phyloP scores from a whole-genome alignment of 2,329 filamentous ascomycete species.

The Neonectria coccinea region DNA sequence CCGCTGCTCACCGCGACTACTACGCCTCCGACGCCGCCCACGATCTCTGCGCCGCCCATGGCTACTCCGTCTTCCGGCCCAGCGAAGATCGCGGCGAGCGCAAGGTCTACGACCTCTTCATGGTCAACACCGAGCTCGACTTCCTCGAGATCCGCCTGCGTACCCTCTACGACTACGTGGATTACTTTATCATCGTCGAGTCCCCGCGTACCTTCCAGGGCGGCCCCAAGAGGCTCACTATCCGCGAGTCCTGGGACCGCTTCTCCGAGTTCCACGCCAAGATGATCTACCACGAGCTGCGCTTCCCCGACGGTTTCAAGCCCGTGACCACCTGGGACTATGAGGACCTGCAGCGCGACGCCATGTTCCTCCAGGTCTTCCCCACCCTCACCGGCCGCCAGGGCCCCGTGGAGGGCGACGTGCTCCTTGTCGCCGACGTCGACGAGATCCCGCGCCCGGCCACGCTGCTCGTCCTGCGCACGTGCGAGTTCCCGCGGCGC shows the following conservation, averaged over 20 bases:
- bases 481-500: slow-evolving; percentile 64
- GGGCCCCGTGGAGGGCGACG: slow-evolving; percentile 62
- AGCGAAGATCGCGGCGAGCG: slow-evolving; percentile 39
- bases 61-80: slow-evolving; percentile 48
- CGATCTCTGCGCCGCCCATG: slow-evolving; percentile 49
- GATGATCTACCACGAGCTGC: slow-evolving; percentile 69
- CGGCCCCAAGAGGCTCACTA: slow-evolving; percentile 63
- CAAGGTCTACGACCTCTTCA: slow-evolving; percentile 65
- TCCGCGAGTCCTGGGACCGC: slow-evolving; percentile 63
- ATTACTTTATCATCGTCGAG: slow-evolving; percentile 75
- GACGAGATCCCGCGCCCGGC: slow-evolving; percentile 69
- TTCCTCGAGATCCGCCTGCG: slow-evolving; percentile 74
- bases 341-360: slow-evolving; percentile 66
- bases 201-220: slow-evolving; percentile 69
- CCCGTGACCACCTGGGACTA: slow-evolving; percentile 59
- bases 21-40: slow-evolving; percentile 47
- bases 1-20: slow-evolving; percentile 37
- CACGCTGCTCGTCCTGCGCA: slow-evolving; percentile 60
- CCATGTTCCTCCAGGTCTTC: slow-evolving; percentile 69
- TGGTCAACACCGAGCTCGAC: slow-evolving; percentile 73
- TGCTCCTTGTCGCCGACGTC: slow-evolving; percentile 69
- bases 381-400: slow-evolving; percentile 57
- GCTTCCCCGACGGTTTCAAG: slow-evolving; percentile 56
- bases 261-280: slow-evolving; percentile 68
- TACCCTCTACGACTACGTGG: slow-evolving; percentile 67